Evolutionary conservation across 768 basidiomycete species (phyloP).

Genomic region (Russula foetens): DNA sequence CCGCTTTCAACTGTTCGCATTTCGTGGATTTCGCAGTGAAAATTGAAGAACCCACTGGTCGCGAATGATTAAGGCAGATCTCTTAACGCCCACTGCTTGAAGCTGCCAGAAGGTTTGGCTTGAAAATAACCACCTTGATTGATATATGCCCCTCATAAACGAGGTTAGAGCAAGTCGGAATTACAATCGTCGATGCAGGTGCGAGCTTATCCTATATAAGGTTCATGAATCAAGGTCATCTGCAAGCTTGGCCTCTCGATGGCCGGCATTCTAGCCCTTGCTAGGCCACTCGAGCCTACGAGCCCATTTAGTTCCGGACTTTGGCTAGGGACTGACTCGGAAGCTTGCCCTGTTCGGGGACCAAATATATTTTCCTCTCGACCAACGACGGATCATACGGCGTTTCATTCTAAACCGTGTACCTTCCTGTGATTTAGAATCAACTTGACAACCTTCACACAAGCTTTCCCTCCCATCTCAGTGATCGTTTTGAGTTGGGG

Average conservation of each 20-base stretch:
- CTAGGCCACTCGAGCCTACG: background rate
- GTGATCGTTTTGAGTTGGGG: background rate
- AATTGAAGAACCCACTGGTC: too few relatives aligned
- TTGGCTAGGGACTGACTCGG: background rate
- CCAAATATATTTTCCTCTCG: background rate
- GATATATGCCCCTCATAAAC: background rate
- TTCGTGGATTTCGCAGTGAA: too few relatives aligned
- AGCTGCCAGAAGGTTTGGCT: background rate
- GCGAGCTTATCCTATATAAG: background rate
- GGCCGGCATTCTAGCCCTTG: background rate
- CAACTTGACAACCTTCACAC: background rate
- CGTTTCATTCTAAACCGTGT: background rate
- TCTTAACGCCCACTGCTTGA: background rate
- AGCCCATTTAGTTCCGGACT: background rate
- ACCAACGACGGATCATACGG: background rate
- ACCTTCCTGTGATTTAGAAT: background rate
- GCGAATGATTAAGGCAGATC: background rate
- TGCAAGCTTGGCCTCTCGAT: background rate
- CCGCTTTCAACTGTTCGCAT: too few relatives aligned
- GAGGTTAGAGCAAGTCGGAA: too few relatives aligned
- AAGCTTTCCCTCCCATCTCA: background rate
- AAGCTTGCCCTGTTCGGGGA: background rate
- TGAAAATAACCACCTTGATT: background rate
- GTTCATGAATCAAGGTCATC: background rate
- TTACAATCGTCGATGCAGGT: background rate